Evolutionary conservation across 108 stramenopile species (phyloP), one percentile per base, ranked within the genome.

Genomic region (Phaeodactylum tricornutum): DNA sequence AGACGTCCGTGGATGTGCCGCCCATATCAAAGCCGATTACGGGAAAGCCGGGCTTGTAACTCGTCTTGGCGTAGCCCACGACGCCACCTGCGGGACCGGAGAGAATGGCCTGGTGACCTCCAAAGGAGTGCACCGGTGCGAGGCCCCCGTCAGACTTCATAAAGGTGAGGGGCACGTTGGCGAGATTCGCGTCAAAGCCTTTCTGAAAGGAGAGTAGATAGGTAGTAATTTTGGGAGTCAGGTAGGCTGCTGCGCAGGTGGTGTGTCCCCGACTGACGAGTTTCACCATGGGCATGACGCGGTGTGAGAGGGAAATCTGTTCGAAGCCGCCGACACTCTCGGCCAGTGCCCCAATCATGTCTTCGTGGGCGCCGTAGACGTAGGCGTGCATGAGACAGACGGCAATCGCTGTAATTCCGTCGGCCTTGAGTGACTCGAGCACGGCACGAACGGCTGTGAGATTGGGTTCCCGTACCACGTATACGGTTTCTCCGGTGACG

Each of bases 91-190:
- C 97, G 0, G 94, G 95, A 8, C 96, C 87, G 50, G 75, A 77
- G 48, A 89, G 39, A 29, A 99, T 92, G 12, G 96, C 96, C 43
- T 92, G 86, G 71, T 96, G 93, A 19, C 96, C 98, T 46, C 81
- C 81, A 72, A 99, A 99, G 37, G 76, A 72, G 47, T 71, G 63
- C 19, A 94, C 81, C 6, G 92, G 94, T 4, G 95, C 93, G 49
- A 99, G 67, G 16, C 98, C 98, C 3, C 98, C 98, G 68, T 99
- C 98, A 36, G 81, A 84, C 56, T 96, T 96, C 98, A 99, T 99
- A 56, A 97, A 99, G 19, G 66, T 71, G 35, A 97, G 58, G 30
- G 85, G 74, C 20, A 93, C 88, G 16, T 81, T 75, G 15, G 51
- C 44, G 47, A 69, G 47, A 35, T 76, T 67, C n/a, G 65, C 74